These are phyloP conservation scores for Lactarius pseudohatsudake DNA, from an alignment of 768 basidiomycete genomes.

Conservation along the genomic window DNA sequence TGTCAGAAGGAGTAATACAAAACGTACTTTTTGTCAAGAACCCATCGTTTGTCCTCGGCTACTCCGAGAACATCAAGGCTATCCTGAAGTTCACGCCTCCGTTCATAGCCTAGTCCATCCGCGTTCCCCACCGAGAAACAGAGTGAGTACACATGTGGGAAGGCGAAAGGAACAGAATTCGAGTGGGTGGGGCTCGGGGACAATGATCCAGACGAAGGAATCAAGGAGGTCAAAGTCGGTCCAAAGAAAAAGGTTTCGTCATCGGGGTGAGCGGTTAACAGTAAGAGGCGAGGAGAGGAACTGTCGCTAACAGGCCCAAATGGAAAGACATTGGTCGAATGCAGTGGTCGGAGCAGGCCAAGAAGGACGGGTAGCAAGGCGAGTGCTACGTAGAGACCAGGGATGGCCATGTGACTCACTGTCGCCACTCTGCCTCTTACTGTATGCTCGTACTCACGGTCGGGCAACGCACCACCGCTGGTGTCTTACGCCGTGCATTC, in stretches of 20 bases:
- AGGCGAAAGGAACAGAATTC: neutral
- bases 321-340: neutral
- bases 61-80: conserved; percentile 75
- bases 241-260: conserved; percentile 95
- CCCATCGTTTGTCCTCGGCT: conserved; percentile 48
- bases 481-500: conserved; percentile 12
- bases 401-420: neutral
- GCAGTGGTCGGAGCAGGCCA: conserved; percentile 10
- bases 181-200: neutral
- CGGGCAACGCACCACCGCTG: neutral
- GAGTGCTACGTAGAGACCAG: conserved; percentile 15
- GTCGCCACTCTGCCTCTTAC: neutral
- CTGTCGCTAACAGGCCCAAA: neutral
- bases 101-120: conserved; percentile 64
- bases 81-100: conserved; percentile 56
- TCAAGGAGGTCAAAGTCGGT: conserved; percentile 69
- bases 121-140: conserved; percentile 82
- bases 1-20: conserved; percentile 18
- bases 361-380: conserved; percentile 11
- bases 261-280: conserved; percentile 92
- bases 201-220: conserved; percentile 8
- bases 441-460: conserved; percentile 2
- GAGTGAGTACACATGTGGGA: conserved; percentile 51
- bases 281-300: conserved; percentile 42
- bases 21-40: conserved; percentile 67